phyloP scores from a whole-genome alignment of 2,329 filamentous ascomycete genomes.

The Alternaria novae-zelandiae region DNA sequence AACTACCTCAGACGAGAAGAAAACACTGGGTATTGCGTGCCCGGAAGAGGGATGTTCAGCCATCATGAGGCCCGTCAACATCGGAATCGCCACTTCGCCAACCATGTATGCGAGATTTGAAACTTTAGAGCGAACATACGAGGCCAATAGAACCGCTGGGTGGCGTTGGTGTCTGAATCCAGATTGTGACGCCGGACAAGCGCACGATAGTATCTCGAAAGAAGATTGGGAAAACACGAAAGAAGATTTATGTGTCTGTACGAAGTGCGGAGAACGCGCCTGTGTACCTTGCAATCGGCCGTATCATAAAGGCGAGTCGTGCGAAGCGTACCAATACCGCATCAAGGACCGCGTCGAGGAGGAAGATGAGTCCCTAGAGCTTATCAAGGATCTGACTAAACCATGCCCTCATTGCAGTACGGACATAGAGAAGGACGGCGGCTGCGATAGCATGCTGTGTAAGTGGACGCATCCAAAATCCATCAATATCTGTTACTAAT shows the following conservation, averaged over 20 bases:
- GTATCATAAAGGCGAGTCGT: background rate
- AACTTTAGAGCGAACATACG: background rate
- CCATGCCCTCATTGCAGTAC: background rate
- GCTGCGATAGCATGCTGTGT: rapidly evolving
- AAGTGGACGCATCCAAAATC: background rate
- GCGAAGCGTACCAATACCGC: background rate
- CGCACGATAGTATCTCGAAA: background rate
- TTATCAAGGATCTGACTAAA: too few relatives aligned
- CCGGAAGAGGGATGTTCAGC: background rate
- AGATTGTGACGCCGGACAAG: background rate
- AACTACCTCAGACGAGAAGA: background rate
- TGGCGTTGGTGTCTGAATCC: background rate
- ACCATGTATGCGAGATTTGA: background rate
- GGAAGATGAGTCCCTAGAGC: background rate
- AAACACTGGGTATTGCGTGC: background rate
- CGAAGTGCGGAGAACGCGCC: background rate
- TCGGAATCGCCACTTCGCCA: background rate
- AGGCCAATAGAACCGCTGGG: background rate
- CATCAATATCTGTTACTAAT: too few relatives aligned
- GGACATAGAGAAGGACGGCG: background rate
- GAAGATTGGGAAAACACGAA: too few relatives aligned
- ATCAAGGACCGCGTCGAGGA: background rate
- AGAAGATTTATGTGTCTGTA: background rate
- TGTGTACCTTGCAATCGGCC: background rate
- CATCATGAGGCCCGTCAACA: background rate